phyloP scores from a whole-genome alignment of 345 rosid species.

The Salix viminalis region DNA sequence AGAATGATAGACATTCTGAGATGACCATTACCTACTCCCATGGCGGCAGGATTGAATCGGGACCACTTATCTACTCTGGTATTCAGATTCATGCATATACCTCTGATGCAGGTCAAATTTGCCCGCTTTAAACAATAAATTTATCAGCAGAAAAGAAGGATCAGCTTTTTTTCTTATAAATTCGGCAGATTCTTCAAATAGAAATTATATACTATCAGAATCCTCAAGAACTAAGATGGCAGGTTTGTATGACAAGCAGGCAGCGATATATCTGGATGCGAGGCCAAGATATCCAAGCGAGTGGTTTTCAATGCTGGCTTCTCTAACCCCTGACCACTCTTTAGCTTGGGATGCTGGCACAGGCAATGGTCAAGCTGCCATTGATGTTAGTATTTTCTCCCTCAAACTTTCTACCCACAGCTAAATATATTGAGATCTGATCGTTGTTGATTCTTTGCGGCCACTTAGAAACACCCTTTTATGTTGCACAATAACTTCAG shows the following conservation, averaged over 20 bases:
- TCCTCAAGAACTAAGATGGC: slow-evolving; percentile 33
- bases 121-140: not conserved
- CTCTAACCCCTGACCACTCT: slow-evolving; percentile 38
- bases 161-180: not conserved
- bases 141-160: not conserved
- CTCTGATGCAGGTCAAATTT: not conserved
- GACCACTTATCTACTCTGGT: not conserved
- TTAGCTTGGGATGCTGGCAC: slow-evolving; percentile 72
- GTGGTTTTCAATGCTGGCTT: slow-evolving; percentile 55
- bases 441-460: no score
- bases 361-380: slow-evolving; percentile 66
- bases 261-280: slow-evolving; percentile 40
- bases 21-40: not conserved
- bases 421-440: no score
- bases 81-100: no score
- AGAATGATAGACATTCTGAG: no score
- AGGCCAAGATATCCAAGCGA: slow-evolving; percentile 50
- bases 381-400: slow-evolving; percentile 32
- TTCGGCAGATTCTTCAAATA: not conserved
- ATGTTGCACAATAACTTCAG: no score
- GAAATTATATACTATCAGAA: not conserved
- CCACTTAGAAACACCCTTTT: no score
- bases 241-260: slow-evolving; percentile 60
- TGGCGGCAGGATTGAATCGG: not conserved
- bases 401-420: not conserved